Evolutionary conservation across 2,329 filamentous ascomycete genomes (phyloP), one percentile per base, ranked within the genome.

Genomic region (Pestalotiopsis sp.): DNA sequence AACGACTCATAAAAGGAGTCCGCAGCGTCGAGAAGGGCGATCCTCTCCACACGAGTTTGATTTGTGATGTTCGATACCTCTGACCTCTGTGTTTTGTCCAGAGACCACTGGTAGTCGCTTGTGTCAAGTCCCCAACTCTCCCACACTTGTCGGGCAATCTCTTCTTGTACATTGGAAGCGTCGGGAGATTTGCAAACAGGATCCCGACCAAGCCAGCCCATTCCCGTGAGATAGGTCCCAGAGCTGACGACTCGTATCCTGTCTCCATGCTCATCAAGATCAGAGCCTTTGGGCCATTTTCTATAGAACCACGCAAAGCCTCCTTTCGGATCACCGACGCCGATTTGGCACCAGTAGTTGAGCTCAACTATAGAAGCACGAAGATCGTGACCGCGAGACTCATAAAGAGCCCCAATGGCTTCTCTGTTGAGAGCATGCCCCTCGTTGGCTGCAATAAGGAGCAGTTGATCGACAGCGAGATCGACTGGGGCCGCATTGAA

Each of bases 341-440:
- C 94, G 80, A 98, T 94, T 78, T 99, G 96, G 78, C 97, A 99
- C 95, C 95, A 99, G 77, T 97, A 96, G 77, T 97, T 91, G 36
- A 99, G 86, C 70, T 98, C 94, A 68, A 87, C 90, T 63, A 99
- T 89, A 2, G 92, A 91, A 25, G 91, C 93, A 67, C 96, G 90
- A 13, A 99, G 82, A 77, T 99, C 96, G 36, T 86, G 81, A 2
- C 86, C 79, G 66, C 92, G 91, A 14, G 89, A 88, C 66, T 86
- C 84, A 75, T 94, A 97, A 2, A 99, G 85, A 6, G 87, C 83
- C 65, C 86, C 84, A 0, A 97, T 86, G 0, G 93, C 89, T 31
- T 87, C 78, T 56, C 93, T 87, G 52, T 86, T 81, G 13, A 99
- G 82, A 1, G 93, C 82, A 79, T 99, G 96, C 0, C 96, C 96